phyloP scores from a whole-genome alignment of 768 basidiomycete species.

The Tephrocybe rancida region DNA sequence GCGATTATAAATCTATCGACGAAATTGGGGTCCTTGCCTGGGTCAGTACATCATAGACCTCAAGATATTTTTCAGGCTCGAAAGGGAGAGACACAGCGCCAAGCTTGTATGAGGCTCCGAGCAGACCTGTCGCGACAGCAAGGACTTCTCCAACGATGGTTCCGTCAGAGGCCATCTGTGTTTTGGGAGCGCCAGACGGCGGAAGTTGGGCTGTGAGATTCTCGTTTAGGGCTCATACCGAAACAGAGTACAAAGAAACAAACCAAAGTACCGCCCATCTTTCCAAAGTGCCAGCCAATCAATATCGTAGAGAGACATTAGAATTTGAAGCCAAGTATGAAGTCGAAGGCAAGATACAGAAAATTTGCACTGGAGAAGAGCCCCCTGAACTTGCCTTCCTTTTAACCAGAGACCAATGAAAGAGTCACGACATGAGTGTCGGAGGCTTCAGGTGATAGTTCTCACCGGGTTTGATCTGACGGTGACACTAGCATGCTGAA shows the following conservation, averaged over 20 bases:
- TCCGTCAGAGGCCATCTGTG: slow-evolving; percentile 13
- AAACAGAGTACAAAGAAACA: not conserved
- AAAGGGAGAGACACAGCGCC: slow-evolving; percentile 1
- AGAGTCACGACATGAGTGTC: too few species aligned
- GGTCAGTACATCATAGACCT: slow-evolving; percentile 15
- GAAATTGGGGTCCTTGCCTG: slow-evolving; percentile 1
- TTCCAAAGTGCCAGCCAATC: slow-evolving; percentile 11
- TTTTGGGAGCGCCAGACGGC: not conserved
- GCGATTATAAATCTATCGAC: too few species aligned
- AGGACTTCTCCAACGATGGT: slow-evolving; percentile 5
- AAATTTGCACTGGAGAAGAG: not conserved
- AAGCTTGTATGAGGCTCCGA: slow-evolving; percentile 14
- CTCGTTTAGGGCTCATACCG: not conserved
- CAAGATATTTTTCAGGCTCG: slow-evolving; percentile 7
- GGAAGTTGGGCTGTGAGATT: slow-evolving; percentile 13
- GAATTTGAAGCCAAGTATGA: not conserved
- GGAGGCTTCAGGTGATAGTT: too few species aligned
- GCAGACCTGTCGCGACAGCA: slow-evolving; percentile 13
- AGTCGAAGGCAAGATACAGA: not conserved
- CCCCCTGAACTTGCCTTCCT: not conserved
- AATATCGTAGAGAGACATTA: slow-evolving; percentile 7
- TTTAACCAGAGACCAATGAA: too few species aligned
- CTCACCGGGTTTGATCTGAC: too few species aligned
- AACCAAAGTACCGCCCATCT: slow-evolving; percentile 14
- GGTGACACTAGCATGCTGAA: too few species aligned